Base-by-base conservation (phyloP, 345 rosid genomes). In the Eucalyptus polyanthemos region DNA sequence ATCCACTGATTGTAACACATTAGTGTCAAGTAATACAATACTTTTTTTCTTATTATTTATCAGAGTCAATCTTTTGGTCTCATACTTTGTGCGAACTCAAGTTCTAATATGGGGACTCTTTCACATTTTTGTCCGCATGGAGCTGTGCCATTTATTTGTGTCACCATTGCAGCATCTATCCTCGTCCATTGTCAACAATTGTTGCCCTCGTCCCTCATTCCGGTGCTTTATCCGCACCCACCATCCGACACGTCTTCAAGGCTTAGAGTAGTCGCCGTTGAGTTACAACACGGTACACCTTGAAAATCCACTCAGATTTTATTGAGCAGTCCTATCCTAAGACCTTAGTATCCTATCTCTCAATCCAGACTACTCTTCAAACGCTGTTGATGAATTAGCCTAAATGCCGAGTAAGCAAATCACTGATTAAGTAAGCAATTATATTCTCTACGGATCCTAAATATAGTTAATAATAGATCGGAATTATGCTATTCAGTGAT, bases 381-480 rank as follows among this genome's bases (percentile, higher is more conserved):
- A 53, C 54, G 8, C 11, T 8, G 5, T n/a, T 67, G 40, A 11
- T 15, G 80, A 15, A 67, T 31, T 5, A n/a, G 1, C 72, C 37
- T 65, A 5, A n/a, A 65, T 53, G 17, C 19, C 1, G 6, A 65
- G 17, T n/a, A 65, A 65, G 19, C 3, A 29, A 65, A 29, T 65
- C 21, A n/a, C 21, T 17, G 21, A 67, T 15, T n/a, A 65, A 65
- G 76, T 14, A n/a, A n/a, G 34, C 17, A 53, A 19, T 53, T 53
- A 67, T 67, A n/a, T 67, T 9, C 9, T 67, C 40, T 31, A 15
- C 0, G 22, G 80, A 67, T n/a, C 21, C 34, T 14, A n/a, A 14
- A 8, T 8, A 16, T 65, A n/a, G 9, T 29, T n/a, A 65, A 65
- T n/a, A 13, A 14, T 65, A 0, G 3, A 29, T 14, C 5, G 0